Conservation (phyloP, 1,284 basidiomycete species). For the Amylostereum chailletii region DNA sequence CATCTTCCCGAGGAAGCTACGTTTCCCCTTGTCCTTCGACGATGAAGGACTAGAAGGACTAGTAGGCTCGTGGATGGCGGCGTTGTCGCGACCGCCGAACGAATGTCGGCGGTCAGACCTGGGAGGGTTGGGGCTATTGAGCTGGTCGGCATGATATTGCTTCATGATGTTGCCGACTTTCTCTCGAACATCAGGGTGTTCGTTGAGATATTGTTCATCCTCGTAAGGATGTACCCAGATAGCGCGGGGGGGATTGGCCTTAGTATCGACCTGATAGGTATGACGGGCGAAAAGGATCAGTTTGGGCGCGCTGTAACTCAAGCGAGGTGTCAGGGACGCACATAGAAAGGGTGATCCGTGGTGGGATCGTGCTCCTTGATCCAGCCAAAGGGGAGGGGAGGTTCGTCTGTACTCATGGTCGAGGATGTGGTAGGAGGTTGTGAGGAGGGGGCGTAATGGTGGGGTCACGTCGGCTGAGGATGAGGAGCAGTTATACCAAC, state of each 20-base stretch:
- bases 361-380: conserved; percentile 40
- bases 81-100: conserved; percentile 11
- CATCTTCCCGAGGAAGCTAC: conserved; percentile 47
- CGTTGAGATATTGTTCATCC: conserved; percentile 49
- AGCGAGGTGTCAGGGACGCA: conserved; percentile 14
- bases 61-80: conserved; percentile 1
- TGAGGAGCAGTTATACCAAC: background rate
- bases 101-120: conserved; percentile 25
- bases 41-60: background rate
- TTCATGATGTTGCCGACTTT: conserved; percentile 19
- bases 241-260: conserved; percentile 50
- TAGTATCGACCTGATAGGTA: conserved; percentile 49
- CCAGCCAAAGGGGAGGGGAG: conserved; percentile 53
- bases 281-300: conserved; percentile 5
- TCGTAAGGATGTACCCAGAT: conserved; percentile 69
- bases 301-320: background rate
- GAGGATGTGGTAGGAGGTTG: background rate
- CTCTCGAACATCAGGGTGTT: conserved; percentile 42
- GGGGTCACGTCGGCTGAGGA: background rate
- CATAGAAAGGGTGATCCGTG: conserved; percentile 36
- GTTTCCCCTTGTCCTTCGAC: conserved; percentile 22
- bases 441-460: background rate
- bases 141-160: conserved; percentile 1
- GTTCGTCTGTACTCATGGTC: conserved; percentile 5
- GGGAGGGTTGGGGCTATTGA: conserved; percentile 15